Evolutionary conservation across 2,329 filamentous ascomycete species (phyloP), one percentile per base, ranked within the genome.

Genomic region (Phoma sp.): DNA sequence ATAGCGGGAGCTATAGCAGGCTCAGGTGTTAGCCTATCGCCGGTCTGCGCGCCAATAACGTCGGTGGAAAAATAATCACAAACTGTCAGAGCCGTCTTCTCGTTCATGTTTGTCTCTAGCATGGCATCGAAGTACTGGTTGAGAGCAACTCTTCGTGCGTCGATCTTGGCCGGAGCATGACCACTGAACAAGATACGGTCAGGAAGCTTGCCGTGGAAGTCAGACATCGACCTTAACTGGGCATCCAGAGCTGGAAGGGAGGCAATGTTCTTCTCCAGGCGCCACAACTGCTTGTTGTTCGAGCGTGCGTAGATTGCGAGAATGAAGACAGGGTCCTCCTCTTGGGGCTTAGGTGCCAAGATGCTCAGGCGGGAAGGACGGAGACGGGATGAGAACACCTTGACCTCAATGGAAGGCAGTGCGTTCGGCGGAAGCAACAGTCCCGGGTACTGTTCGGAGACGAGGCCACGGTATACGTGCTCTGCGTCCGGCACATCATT

Each of bases 241-340:
- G 91, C 84, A 71, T 98, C 93, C 29, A 99, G 81, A 60, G 88
- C 87, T n/a, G 86, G 84, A 23, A 99, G 80, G 23, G 93, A 92
- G 12, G 84, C 79, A 3, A 91, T 90, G 57, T 96, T 92, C 75
- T 99, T 99, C 76, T 99, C 95, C 6, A 96, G 86, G 25, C 93
- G 87, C 93, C 95, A 98, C 10, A 99, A 80, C 72, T 98, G 93
- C 49, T 83, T 84, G 3, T 84, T 80, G 57, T 92, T 87, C 0
- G 87, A 88, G 48, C 93, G 87, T 9, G 90, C 90, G 65, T 92
- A 89, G 29, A 99, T 80, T 15, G 92, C 93, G 47, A 99, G 80
- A 0, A 92, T 96, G 68, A 98, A 97, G 0, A 98, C 93, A 0
- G 93, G 92, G 65, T 97, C 93, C 69, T 96, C 93, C 53, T 97